phyloP scores from a whole-genome alignment of 176 grass and related monocot species.

The Bromus sterilis region DNA sequence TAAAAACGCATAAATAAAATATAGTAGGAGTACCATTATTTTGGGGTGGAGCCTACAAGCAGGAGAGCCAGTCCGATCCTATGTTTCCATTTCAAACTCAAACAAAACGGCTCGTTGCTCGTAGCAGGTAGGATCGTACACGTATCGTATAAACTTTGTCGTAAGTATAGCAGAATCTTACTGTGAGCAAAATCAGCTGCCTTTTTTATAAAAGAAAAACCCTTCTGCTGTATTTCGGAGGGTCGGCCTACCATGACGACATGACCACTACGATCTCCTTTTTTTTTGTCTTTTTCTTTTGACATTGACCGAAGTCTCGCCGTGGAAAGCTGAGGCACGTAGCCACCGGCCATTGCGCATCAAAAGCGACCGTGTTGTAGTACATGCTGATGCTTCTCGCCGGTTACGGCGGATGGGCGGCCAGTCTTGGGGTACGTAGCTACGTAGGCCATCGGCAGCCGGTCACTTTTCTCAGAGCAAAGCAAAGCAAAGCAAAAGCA shows the following conservation, averaged over 20 bases:
- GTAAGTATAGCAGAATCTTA: no score
- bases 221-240: neutral
- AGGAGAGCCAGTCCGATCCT: no score
- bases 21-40: no score
- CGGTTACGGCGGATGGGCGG: neutral
- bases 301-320: neutral
- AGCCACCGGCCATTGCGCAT: neutral
- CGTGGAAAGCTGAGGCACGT: neutral
- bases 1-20: no score
- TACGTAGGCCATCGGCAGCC: neutral
- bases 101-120: no score
- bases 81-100: no score
- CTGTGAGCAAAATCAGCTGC: neutral
- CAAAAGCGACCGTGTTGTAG: neutral
- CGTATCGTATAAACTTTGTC: no score
- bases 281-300: neutral
- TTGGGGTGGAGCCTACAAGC: no score
- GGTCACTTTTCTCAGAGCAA: neutral
- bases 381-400: neutral
- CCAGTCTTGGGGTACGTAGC: neutral
- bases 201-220: neutral
- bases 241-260: neutral
- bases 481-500: slow-evolving; percentile 1
- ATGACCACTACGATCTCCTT: neutral
- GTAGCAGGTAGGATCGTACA: no score